Conservation (phyloP, 2,329 filamentous ascomycete species). For the Pseudogymnoascus sp. region DNA sequence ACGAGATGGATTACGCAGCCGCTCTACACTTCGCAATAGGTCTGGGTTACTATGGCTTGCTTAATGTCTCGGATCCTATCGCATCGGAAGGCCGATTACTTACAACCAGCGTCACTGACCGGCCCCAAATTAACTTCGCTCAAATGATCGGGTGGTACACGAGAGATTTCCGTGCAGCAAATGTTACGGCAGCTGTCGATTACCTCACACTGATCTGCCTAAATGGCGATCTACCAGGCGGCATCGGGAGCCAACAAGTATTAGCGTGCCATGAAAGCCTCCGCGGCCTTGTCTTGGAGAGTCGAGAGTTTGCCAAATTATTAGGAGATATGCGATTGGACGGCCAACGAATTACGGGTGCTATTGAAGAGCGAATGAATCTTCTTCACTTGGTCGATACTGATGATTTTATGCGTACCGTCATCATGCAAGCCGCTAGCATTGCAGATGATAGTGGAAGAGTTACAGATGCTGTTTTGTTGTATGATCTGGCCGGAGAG, state of each 20-base stretch:
- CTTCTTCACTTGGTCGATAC: slow-evolving; percentile 76
- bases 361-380: slow-evolving; percentile 77
- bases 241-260: slow-evolving; percentile 69
- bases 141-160: slow-evolving; percentile 94
- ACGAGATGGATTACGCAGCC: slow-evolving; percentile 84
- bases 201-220: slow-evolving; percentile 89
- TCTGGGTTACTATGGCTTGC: slow-evolving; percentile 79
- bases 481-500: slow-evolving; percentile 91
- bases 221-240: slow-evolving; percentile 73
- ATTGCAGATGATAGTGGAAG: slow-evolving; percentile 92
- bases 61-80: slow-evolving; percentile 78
- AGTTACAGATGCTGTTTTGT: slow-evolving; percentile 84
- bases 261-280: slow-evolving; percentile 86
- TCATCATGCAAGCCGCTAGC: slow-evolving; percentile 85
- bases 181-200: slow-evolving; percentile 84
- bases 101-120: slow-evolving; percentile 59
- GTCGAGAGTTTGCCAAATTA: slow-evolving; percentile 87
- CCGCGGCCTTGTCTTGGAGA: slow-evolving; percentile 92
- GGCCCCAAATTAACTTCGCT: slow-evolving; percentile 87
- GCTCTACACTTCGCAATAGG: slow-evolving; percentile 92
- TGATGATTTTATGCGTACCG: slow-evolving; percentile 80
- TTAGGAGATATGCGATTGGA: slow-evolving; percentile 87
- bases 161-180: slow-evolving; percentile 84
- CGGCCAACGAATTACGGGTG: slow-evolving; percentile 75
- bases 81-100: slow-evolving; percentile 65